phyloP scores from a whole-genome alignment of 352 stramenopile genomes.

The Pythium sp. region DNA sequence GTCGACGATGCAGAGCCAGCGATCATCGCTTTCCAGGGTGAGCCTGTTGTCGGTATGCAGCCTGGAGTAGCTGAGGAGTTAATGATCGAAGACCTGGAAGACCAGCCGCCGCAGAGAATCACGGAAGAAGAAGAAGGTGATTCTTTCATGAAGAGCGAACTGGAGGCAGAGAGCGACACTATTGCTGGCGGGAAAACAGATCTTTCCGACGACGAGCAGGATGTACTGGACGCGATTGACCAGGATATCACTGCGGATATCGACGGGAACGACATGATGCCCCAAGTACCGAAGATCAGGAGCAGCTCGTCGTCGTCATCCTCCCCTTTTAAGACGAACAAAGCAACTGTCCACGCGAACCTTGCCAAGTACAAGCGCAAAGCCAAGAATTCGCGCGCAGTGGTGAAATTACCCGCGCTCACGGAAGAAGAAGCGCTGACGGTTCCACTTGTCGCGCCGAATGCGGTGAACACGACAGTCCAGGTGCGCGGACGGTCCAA shows the following conservation, averaged over 20 bases:
- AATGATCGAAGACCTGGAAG: neutral
- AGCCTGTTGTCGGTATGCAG: neutral
- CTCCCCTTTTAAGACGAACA: slow-evolving; percentile 30
- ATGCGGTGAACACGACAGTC: slow-evolving; percentile 81
- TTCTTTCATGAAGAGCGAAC: slow-evolving; percentile 12
- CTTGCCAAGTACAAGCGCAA: slow-evolving; percentile 78
- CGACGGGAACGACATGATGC: slow-evolving; percentile 55
- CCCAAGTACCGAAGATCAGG: slow-evolving; percentile 33
- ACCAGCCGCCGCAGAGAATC: neutral
- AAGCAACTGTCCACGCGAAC: slow-evolving; percentile 50
- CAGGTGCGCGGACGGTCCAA: slow-evolving; percentile 79
- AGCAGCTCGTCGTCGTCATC: slow-evolving; percentile 17
- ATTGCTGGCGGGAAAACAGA: neutral
- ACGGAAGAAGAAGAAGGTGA: neutral
- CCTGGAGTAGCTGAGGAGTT: neutral
- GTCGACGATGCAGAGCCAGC: slow-evolving; percentile 2
- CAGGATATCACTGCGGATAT: slow-evolving; percentile 54
- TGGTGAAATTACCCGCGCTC: slow-evolving; percentile 65
- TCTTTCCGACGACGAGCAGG: slow-evolving; percentile 11
- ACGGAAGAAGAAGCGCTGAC: slow-evolving; percentile 60
- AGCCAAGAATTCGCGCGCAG: slow-evolving; percentile 55
- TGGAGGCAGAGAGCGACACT: slow-evolving; percentile 6
- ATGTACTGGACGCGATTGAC: slow-evolving; percentile 36
- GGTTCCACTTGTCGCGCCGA: slow-evolving; percentile 73
- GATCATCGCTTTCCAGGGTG: slow-evolving; percentile 1